Evolutionary conservation across 1,284 basidiomycete species (phyloP), one percentile per base, ranked within the genome.

Genomic region (Termitomyces sp.): DNA sequence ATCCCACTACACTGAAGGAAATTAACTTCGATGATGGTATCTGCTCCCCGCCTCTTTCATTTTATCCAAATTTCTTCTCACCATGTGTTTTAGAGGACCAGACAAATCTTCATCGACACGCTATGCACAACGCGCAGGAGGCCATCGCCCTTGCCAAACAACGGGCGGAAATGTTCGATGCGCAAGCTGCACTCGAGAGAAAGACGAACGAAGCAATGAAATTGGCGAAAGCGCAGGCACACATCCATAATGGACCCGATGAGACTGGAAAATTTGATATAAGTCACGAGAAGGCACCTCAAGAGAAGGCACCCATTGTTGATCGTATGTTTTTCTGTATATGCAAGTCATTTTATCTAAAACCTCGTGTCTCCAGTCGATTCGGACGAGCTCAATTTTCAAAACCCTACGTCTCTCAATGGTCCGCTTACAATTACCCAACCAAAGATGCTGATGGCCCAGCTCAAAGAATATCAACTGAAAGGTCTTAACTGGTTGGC

Each of bases 401-500:
- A 98, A 73, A 99, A 99, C 68, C 97, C 97, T 1, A 92, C 93
- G 2, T 92, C 94, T n/a, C 77, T 97, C 64, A 90, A 82, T 53
- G 94, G 93, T 36, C 86, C 88, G 33, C 75, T 96, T 65, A 90
- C 88, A 3, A 88, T 97, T 62, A 83, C 84, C 31, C 97, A 99
- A 69, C 97, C 97, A 19, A 90, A 87, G 73, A 97, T 99, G 90
- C 79, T 99, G 59, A 95, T 94, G 81, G 94, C 94, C 13, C 91
- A 94, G 63, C 77, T 99, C 54, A 99, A 99, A 72, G 97, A 99
- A 71, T 99, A 99, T 70, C 97, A 99, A 71, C 74, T 99, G 61
- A 99, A 99, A 70, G 97, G 97, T 62, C 78, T 99, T 48, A 99
- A 98, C 60, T 99, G 97, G 97, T 80, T 99, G 21, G 97, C 90